Conservation (phyloP, 2,329 filamentous ascomycete species). For the Hymenoscyphus albidus region DNA sequence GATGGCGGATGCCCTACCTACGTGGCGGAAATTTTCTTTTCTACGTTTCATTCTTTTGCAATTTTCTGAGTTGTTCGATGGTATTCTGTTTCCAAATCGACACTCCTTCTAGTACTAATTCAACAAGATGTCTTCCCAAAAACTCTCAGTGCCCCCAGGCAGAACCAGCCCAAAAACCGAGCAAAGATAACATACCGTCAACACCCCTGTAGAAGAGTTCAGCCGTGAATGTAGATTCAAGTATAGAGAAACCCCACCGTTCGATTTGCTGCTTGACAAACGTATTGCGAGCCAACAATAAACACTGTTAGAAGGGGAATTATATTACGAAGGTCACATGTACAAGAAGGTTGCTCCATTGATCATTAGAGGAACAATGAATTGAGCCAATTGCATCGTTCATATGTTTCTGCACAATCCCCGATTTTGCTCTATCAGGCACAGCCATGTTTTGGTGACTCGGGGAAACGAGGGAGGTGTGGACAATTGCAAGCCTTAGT, state of each 20-base stretch:
- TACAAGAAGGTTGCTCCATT: slow-evolving; percentile 8
- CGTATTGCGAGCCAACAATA: slow-evolving; percentile 6
- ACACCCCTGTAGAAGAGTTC: no score
- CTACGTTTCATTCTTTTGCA: no score
- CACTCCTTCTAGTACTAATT: no score
- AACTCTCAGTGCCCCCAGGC: no score
- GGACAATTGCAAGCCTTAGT: not conserved
- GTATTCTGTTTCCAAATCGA: no score
- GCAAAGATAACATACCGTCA: no score
- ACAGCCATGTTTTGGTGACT: not conserved
- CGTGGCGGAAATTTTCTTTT: no score
- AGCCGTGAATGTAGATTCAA: slow-evolving; percentile 1
- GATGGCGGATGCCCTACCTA: not conserved
- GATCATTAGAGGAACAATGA: not conserved
- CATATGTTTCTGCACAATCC: slow-evolving; percentile 5
- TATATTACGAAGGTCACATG: not conserved
- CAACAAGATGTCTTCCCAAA: no score
- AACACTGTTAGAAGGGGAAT: not conserved
- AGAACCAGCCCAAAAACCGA: no score
- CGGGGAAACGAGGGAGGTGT: not conserved
- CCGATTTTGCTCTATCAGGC: not conserved
- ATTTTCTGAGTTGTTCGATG: no score
- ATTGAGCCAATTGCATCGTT: not conserved
- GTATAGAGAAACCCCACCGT: not conserved
- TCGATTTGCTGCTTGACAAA: slow-evolving; percentile 3